These are phyloP conservation scores for Chimonanthus praecox DNA, from an alignment of 164 flowering plant genomes.

Conservation along the genomic window DNA sequence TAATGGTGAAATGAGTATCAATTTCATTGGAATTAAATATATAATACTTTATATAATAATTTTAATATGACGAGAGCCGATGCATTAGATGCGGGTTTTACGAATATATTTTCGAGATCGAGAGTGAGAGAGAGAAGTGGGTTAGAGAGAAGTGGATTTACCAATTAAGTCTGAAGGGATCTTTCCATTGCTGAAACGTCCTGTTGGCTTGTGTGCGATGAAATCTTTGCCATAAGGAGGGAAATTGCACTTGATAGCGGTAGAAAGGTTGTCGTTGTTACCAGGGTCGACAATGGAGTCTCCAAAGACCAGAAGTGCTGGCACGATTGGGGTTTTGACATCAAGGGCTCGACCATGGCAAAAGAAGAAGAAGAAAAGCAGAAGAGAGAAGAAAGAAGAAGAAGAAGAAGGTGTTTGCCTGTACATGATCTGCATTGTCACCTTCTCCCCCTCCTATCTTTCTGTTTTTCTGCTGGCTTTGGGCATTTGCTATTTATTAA, in stretches of 20 bases:
- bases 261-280: constrained; percentile 50
- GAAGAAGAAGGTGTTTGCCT: background rate
- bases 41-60: no score
- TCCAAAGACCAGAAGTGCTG: constrained; percentile 62
- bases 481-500: background rate
- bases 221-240: constrained; percentile 71
- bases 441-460: background rate
- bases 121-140: background rate
- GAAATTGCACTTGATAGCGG: constrained; percentile 55
- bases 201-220: constrained; percentile 41
- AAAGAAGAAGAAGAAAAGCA: background rate
- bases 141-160: background rate
- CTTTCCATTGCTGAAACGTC: constrained; percentile 63
- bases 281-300: constrained; percentile 76
- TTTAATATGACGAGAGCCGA: no score
- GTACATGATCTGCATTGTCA: background rate
- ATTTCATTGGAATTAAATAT: no score
- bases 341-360: background rate
- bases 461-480: background rate
- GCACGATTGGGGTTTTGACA: constrained; percentile 3
- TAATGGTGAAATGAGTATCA: no score
- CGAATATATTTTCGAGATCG: background rate
- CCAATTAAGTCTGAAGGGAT: constrained; percentile 17
- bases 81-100: no score
- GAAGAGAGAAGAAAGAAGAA: background rate